A percentile compares a stretch with the other conserved stretches of the same genome.
Evolutionary conservation across 2,329 filamentous ascomycete species (phyloP).

Genomic region (Dothideomycetidae sp.): DNA sequence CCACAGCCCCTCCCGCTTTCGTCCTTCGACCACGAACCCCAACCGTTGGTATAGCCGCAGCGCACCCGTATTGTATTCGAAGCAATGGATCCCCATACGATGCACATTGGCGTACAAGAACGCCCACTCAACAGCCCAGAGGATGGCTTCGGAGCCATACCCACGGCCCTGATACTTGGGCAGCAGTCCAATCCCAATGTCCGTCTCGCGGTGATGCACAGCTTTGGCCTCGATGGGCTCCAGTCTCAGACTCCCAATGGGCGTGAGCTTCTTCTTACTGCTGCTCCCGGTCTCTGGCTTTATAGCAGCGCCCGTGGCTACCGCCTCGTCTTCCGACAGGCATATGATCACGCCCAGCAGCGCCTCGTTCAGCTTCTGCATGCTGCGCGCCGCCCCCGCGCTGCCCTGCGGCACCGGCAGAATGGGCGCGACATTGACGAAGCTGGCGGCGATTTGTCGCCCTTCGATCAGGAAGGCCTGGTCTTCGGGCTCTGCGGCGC

Average conservation of each 20-base stretch:
- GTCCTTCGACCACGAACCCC: slow-evolving; percentile 33
- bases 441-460: neutral
- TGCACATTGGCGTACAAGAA: slow-evolving; percentile 34
- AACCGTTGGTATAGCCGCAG: slow-evolving; percentile 30
- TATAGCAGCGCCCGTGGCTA: neutral
- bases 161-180: slow-evolving; percentile 26
- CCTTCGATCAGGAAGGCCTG: neutral
- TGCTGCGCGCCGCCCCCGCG: neutral
- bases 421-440: neutral
- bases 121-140: slow-evolving; percentile 34
- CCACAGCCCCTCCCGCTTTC: slow-evolving; percentile 30
- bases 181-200: slow-evolving; percentile 28
- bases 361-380: neutral
- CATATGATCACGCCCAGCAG: neutral
- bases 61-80: slow-evolving; percentile 32
- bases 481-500: neutral
- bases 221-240: neutral
- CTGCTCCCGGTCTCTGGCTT: neutral
- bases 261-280: neutral
- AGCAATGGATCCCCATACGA: slow-evolving; percentile 27
- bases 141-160: slow-evolving; percentile 35
- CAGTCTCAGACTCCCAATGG: neutral
- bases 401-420: neutral
- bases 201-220: slow-evolving; percentile 29
- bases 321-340: neutral